Percentiles rank a stretch among this genome's conserved stretches.
phyloP scores from a whole-genome alignment of 106 monocot genomes.

The Iris macrosiphon region DNA sequence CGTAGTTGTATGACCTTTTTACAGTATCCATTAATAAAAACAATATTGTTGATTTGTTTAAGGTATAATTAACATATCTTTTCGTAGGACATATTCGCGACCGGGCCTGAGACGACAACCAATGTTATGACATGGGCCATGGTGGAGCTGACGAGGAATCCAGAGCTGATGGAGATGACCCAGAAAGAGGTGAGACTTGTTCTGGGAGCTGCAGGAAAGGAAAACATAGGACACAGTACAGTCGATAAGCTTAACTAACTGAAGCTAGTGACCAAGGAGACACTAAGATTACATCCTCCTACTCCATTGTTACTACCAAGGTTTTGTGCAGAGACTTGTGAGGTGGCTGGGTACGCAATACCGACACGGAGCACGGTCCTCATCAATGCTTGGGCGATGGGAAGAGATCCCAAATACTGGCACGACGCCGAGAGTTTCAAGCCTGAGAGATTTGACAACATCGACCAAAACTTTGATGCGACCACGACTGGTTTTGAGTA shows the following conservation, averaged over 20 bases:
- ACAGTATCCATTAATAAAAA: no score
- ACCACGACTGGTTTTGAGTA: neutral
- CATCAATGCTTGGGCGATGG: slow-evolving; percentile 2
- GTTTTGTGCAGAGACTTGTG: no score
- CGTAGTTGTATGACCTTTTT: no score
- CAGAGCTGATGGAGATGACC: slow-evolving; percentile 1
- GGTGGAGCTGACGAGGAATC: no score
- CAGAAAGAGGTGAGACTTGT: slow-evolving; percentile 6
- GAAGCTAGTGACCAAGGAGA: neutral
- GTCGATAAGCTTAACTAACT: neutral
- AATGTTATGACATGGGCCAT: slow-evolving; percentile 1
- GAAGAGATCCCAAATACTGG: neutral
- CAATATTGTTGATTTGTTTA: no score
- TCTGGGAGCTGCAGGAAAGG: neutral
- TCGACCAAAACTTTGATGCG: neutral
- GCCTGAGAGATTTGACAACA: slow-evolving; percentile 1
- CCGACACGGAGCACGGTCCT: neutral
- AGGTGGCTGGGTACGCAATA: neutral
- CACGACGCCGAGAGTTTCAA: neutral
- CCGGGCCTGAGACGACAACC: slow-evolving; percentile 9
- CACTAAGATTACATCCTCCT: slow-evolving; percentile 1
- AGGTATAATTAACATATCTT: no score
- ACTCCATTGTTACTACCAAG: neutral
- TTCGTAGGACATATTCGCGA: slow-evolving; percentile 10
- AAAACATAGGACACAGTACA: neutral